Percentiles rank a stretch among this genome's conserved stretches.
phyloP scores from a whole-genome alignment of 805 yeast species.

The Pichia manshurica region DNA sequence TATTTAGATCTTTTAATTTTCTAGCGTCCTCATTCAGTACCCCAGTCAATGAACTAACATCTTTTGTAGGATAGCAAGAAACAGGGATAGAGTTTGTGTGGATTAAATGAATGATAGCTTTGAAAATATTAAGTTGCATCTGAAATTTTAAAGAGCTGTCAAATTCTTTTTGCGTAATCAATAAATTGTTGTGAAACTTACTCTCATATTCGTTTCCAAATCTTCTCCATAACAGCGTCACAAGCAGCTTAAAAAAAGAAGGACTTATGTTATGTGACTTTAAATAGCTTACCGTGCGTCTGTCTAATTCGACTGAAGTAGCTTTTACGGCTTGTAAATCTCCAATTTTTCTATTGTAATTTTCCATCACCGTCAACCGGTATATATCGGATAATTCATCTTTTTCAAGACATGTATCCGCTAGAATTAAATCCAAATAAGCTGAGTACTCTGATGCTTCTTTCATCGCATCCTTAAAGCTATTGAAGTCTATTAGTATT shows the following conservation, averaged over 20 bases:
- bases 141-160: neutral
- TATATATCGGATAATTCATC: constrained; percentile 1
- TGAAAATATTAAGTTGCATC: too few species aligned
- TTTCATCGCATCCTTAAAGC: constrained; percentile 14
- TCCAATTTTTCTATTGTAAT: constrained; percentile 3
- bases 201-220: neutral
- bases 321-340: neutral
- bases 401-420: neutral
- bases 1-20: neutral
- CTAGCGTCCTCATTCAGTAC: constrained; percentile 38
- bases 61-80: constrained; percentile 43
- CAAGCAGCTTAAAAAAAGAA: constrained; percentile 3
- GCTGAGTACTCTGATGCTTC: constrained; percentile 15
- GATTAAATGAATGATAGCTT: too few species aligned
- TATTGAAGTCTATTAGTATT: constrained; percentile 21
- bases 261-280: neutral
- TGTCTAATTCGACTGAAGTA: constrained; percentile 10
- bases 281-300: constrained; percentile 2
- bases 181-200: neutral
- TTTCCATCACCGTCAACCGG: neutral
- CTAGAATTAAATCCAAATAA: neutral
- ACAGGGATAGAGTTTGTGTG: constrained; percentile 18
- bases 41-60: constrained; percentile 44
- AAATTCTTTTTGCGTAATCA: neutral
- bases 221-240: constrained; percentile 6